Conservation (phyloP, 352 stramenopile genomes). For the Phytophthora kernoviae region DNA sequence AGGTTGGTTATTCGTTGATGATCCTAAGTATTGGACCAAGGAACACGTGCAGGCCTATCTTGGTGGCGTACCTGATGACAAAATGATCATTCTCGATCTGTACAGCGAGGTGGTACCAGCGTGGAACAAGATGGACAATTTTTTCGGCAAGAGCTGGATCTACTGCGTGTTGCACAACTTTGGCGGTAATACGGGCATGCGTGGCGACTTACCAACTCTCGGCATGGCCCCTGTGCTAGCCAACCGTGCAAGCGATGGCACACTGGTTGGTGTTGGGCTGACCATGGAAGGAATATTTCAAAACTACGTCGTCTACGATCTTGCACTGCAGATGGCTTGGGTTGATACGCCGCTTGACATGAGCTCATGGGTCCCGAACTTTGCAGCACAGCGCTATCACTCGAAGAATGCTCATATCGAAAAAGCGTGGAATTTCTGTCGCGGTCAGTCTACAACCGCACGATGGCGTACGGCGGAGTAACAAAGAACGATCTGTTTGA, state of each 20-base stretch:
- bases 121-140: constrained; percentile 79
- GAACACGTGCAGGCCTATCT: constrained; percentile 59
- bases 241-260: constrained; percentile 50
- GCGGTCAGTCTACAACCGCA: constrained; percentile 78
- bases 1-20: constrained; percentile 77
- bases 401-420: constrained; percentile 49
- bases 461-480: constrained; percentile 62
- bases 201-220: constrained; percentile 69
- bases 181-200: constrained; percentile 76
- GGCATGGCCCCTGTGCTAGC: constrained; percentile 56
- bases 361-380: constrained; percentile 54
- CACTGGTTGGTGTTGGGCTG: constrained; percentile 76
- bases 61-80: constrained; percentile 55
- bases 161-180: constrained; percentile 89
- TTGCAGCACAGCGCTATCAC: constrained; percentile 66
- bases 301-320: constrained; percentile 88
- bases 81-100: constrained; percentile 83
- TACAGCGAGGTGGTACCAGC: constrained; percentile 79
- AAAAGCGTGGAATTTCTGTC: constrained; percentile 60
- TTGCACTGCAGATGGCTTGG: constrained; percentile 79
- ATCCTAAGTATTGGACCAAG: constrained; percentile 69
- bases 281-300: constrained; percentile 90
- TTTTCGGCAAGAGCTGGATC: constrained; percentile 85
- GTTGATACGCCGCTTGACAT: constrained; percentile 48
- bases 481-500: constrained; percentile 74